Evolutionary conservation across 768 basidiomycete species (phyloP).

Genomic region (Leccinum fibrillosum): DNA sequence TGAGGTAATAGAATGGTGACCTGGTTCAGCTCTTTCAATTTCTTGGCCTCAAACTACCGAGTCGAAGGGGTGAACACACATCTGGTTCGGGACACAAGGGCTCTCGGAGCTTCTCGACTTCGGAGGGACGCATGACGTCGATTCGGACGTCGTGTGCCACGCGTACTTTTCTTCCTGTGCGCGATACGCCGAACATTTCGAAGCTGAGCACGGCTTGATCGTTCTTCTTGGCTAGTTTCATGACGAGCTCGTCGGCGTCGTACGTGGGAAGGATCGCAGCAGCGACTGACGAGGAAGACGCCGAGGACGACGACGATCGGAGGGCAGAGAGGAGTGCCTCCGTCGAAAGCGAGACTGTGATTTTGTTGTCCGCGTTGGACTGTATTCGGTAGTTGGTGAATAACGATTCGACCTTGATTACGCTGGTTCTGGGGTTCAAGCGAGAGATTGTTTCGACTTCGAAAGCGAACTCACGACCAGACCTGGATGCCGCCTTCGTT

Average conservation of each 20-base stretch:
- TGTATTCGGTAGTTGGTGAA: slow-evolving; percentile 82
- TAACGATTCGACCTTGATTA: slow-evolving; percentile 63
- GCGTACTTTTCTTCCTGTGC: slow-evolving; percentile 59
- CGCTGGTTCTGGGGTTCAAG: slow-evolving; percentile 34
- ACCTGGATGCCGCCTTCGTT: slow-evolving; percentile 86
- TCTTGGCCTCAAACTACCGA: not conserved
- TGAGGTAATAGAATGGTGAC: slow-evolving; percentile 76
- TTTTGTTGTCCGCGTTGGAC: slow-evolving; percentile 80
- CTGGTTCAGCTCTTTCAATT: slow-evolving; percentile 36
- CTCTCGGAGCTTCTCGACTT: slow-evolving; percentile 69
- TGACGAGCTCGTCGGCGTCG: slow-evolving; percentile 63
- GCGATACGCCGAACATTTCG: slow-evolving; percentile 64
- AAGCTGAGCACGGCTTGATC: slow-evolving; percentile 75
- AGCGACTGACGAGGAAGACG: slow-evolving; percentile 36
- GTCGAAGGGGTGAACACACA: slow-evolving; percentile 41
- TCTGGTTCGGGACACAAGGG: slow-evolving; percentile 87
- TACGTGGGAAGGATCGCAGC: slow-evolving; percentile 33
- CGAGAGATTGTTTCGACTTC: slow-evolving; percentile 20
- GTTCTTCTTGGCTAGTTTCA: slow-evolving; percentile 87
- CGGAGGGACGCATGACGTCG: slow-evolving; percentile 72
- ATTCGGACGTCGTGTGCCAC: slow-evolving; percentile 81
- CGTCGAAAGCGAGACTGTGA: slow-evolving; percentile 67
- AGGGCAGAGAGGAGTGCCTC: slow-evolving; percentile 76
- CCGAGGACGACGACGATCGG: slow-evolving; percentile 55
- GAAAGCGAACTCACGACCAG: slow-evolving; percentile 59